Percentiles rank a stretch among this genome's conserved stretches.
Conservation (phyloP, 2,329 filamentous ascomycete genomes). For the Trichophyton rubrum region DNA sequence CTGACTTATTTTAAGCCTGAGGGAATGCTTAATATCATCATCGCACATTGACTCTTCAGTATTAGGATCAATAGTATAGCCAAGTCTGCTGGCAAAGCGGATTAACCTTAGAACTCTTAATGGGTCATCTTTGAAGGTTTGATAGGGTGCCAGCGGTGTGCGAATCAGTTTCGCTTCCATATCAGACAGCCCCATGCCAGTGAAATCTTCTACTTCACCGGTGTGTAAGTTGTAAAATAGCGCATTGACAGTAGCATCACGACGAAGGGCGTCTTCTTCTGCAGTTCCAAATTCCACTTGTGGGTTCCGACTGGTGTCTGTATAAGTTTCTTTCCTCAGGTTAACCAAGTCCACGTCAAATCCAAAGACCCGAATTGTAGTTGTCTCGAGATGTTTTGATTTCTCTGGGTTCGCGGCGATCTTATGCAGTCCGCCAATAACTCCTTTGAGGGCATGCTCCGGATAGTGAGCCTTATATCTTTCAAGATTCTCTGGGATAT, state of each 20-base stretch:
- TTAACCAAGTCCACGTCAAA: constrained; percentile 93
- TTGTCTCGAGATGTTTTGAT: constrained; percentile 89
- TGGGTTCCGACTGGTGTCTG: constrained; percentile 78
- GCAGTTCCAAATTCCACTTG: constrained; percentile 89
- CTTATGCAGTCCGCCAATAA: constrained; percentile 68
- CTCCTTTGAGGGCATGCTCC: constrained; percentile 33
- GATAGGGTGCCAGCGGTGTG: constrained; percentile 74
- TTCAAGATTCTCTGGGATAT: constrained; percentile 27
- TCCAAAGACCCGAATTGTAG: constrained; percentile 71
- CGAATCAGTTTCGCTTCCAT: constrained; percentile 61
- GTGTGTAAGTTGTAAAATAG: constrained; percentile 90
- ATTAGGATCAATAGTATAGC: constrained; percentile 61
- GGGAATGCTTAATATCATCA: constrained; percentile 59
- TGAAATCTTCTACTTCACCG: constrained; percentile 70
- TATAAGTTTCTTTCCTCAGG: constrained; percentile 79
- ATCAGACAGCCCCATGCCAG: constrained; percentile 58
- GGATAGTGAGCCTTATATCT: constrained; percentile 35
- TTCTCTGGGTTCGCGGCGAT: constrained; percentile 89
- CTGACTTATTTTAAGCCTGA: constrained; percentile 81
- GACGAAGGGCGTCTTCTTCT: constrained; percentile 73
- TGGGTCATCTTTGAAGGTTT: constrained; percentile 92
- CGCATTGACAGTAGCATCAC: constrained; percentile 89
- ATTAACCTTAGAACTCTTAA: constrained; percentile 75
- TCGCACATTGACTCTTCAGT: constrained; percentile 66
- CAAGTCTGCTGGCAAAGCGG: constrained; percentile 74